A percentile compares a stretch with the other conserved stretches of the same genome.
Conservation (phyloP, 179 eudicot species). For the Vitellaria paradoxa region DNA sequence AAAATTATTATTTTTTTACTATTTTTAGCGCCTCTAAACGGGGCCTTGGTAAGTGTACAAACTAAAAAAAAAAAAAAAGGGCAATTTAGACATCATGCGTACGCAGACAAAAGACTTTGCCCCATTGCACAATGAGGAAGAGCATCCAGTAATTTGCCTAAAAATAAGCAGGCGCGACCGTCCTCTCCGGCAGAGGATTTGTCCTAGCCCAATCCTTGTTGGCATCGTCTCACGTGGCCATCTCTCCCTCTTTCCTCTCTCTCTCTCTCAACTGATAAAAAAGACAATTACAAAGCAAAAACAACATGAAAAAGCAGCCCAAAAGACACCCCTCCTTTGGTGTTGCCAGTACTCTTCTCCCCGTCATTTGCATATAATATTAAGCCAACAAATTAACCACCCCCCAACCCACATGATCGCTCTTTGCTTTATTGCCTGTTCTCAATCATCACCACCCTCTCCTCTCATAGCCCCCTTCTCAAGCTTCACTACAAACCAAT, state of each 20-base stretch:
- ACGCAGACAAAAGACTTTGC: background rate
- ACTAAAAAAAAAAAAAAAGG: too few species aligned
- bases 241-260: background rate
- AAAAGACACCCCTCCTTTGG: constrained; percentile 17
- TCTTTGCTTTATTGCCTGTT: background rate
- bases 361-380: background rate
- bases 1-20: too few species aligned
- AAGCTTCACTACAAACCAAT: too few species aligned
- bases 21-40: too few species aligned
- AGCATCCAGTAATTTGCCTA: constrained; percentile 13
- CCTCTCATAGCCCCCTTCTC: too few species aligned
- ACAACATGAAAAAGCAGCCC: constrained; percentile 25
- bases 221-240: constrained; percentile 14
- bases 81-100: background rate
- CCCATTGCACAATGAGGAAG: background rate
- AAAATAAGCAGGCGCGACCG: constrained; percentile 9
- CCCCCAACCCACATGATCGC: background rate
- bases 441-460: background rate
- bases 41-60: too few species aligned
- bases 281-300: constrained; percentile 10
- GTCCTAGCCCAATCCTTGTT: constrained; percentile 8
- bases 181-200: constrained; percentile 9
- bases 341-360: constrained; percentile 15
- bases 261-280: constrained; percentile 5
- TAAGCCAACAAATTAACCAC: background rate